Evolutionary conservation across 2,329 filamentous ascomycete species (phyloP), one percentile per base, ranked within the genome.

Genomic region (Aspergillus viridinutans): DNA sequence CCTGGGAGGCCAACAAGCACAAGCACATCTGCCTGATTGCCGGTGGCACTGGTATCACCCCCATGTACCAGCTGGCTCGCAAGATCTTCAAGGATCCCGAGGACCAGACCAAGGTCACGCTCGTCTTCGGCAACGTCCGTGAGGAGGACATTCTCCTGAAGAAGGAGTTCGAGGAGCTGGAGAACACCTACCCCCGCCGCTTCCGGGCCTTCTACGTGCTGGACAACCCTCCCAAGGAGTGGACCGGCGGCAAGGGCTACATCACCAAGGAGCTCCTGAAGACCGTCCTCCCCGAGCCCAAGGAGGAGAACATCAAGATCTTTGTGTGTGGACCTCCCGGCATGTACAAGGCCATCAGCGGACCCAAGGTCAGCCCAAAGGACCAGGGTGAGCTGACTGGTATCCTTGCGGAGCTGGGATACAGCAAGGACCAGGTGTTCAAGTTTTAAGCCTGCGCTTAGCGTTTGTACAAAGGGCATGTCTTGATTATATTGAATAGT

Each of bases 91-190:
- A 88, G 78, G 96, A 97, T 84, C 91, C 93, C 59, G 85, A 90
- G 47, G 94, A 99, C 80, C 92, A 94, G 85, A 99, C 94, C 68
- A 96, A 96, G 82, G 92, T 99, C 45, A 97, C 93, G 5, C 86
- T 99, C 32, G 84, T 99, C 40, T 97, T 93, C 71, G 94, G 91
- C 65, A 99, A 97, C 80, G 78, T 97, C 58, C 81, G 80, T 26
- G 90, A 97, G 80, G 85, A 93, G 63, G 94, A 99, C 71, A 96
- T 99, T 60, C 82, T 99, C 52, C 80, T 99, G 68, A 93, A 91
- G 83, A 83, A 85, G 68, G 90, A 99, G 80, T 85, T 93, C 55
- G 82, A 89, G 57, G 80, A 92, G 60, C 84, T 99, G 57, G 94
- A 97, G 82, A 96, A 97, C 82, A 92, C 89, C 51, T 96, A 92